Conservation (phyloP, 2,329 filamentous ascomycete genomes). For the Tolypocladium ophioglossoides region DNA sequence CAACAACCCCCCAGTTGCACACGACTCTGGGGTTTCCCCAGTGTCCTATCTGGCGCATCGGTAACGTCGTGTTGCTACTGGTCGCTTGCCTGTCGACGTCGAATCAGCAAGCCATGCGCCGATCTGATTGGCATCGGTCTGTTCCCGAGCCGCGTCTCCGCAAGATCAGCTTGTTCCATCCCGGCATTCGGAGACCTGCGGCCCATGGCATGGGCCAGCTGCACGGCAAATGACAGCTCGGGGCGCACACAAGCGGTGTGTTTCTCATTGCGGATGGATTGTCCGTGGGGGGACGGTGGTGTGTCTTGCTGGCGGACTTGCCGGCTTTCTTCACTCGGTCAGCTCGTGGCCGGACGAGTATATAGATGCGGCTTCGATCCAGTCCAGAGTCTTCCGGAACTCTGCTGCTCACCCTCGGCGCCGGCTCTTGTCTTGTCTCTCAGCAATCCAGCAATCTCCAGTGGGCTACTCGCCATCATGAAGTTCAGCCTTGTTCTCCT, state of each 20-base stretch:
- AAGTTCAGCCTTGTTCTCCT: constrained; percentile 17
- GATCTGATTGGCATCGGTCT: background rate
- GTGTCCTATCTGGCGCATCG: too few relatives aligned
- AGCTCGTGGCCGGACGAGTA: background rate
- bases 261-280: too few relatives aligned
- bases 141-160: background rate
- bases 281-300: background rate
- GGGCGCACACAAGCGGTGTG: background rate
- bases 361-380: background rate
- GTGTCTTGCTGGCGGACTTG: background rate
- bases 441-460: background rate
- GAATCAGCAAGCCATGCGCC: background rate
- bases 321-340: background rate
- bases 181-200: background rate
- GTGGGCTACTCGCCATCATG: constrained; percentile 12
- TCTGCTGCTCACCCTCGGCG: too few relatives aligned
- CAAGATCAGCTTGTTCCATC: background rate
- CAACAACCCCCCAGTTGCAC: too few relatives aligned
- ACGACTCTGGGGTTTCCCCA: too few relatives aligned
- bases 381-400: background rate
- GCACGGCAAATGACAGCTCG: background rate
- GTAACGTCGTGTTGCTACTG: background rate
- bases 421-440: background rate
- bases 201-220: background rate
- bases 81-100: background rate